Base-by-base conservation (phyloP, 371 early-diverging fungal genomes). In the Nematocida major region DNA sequence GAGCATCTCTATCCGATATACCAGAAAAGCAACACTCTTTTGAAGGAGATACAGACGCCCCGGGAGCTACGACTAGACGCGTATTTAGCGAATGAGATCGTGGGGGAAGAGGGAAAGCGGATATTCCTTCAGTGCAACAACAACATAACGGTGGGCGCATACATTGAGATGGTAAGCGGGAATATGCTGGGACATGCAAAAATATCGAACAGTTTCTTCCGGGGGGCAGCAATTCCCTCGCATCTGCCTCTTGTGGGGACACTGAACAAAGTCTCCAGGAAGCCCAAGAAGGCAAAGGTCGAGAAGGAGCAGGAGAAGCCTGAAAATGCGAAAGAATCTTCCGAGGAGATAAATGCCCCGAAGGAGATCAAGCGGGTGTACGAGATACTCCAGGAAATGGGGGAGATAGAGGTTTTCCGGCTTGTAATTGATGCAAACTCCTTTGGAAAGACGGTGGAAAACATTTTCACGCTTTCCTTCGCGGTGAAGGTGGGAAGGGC, bases 361-460 rank as follows among this genome's bases (percentile, higher is more conserved):
- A 7, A 43, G 20, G 57, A 48, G 22, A 59, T 81, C 24, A 62
- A 59, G 26, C 49, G 66, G 15, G 78, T 84, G 1, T 57, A 30
- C n/a, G 42, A 77, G 39, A 39, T 54, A 22, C 49, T 84, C 13
- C 22, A 47, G 26, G 54, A 79, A 39, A 62, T 43, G n/a, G 28
- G 42, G n/a, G 38, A 66, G 45, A 36, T 80, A 24, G 79, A 73
- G 18, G 78, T 77, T 53, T 80, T 68, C 54, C 24, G 66, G 13
- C 47, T 79, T 22, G 66, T 83, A 26, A 53, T 84, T 1, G 65
- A 83, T 66, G 63, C 65, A 3, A 48, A 76, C 2, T 76, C 79
- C 2, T 85, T 70, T 67, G 40, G 80, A 24, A 85, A 82, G 32
- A 85, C 85, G 22, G 63, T 85, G 13, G 83, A 81, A 39, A 85